These are phyloP conservation scores for Oryza glaberrima DNA, from an alignment of 176 grass and related monocot genomes.

Conservation along the genomic window DNA sequence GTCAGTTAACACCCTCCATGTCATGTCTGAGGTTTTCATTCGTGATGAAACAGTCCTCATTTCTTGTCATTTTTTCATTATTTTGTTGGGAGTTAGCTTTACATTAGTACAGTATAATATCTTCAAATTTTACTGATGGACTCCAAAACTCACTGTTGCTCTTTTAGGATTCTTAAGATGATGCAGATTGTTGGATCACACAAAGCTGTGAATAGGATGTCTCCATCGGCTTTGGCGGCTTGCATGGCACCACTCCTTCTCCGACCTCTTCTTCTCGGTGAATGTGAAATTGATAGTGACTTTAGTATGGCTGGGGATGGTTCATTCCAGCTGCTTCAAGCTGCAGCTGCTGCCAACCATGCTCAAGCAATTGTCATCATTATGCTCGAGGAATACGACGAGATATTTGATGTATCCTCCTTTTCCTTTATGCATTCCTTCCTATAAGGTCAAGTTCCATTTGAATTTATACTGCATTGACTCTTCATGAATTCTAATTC, in stretches of 20 bases:
- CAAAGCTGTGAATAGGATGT: slow-evolving; percentile 94
- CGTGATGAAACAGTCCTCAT: slow-evolving; percentile 12
- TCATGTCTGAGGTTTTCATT: slow-evolving; percentile 32
- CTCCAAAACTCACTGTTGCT: slow-evolving; percentile 41
- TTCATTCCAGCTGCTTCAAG: slow-evolving; percentile 94
- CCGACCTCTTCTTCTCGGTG: slow-evolving; percentile 85
- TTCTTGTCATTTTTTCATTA: background rate
- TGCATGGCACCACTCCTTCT: slow-evolving; percentile 99
- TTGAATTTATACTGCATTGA: slow-evolving; percentile 32
- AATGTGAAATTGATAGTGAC: slow-evolving; percentile 81
- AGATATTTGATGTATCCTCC: slow-evolving; percentile 84
- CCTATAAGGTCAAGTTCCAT: slow-evolving; percentile 30
- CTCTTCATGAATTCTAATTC: slow-evolving; percentile 42
- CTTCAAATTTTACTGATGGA: slow-evolving; percentile 13
- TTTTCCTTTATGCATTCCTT: slow-evolving; percentile 28
- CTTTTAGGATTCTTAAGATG: slow-evolving; percentile 96
- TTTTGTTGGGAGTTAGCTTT: slow-evolving; percentile 21
- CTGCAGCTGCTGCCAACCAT: slow-evolving; percentile 95
- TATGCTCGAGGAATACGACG: slow-evolving; percentile 91
- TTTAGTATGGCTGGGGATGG: slow-evolving; percentile 85
- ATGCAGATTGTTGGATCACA: slow-evolving; percentile 79
- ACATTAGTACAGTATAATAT: slow-evolving; percentile 11
- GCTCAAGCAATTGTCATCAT: slow-evolving; percentile 96
- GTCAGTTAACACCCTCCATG: background rate
- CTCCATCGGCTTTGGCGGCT: slow-evolving; percentile 88